A percentile compares a stretch with the other conserved stretches of the same genome.
Evolutionary conservation across 495 filamentous ascomycete genomes (phyloP).

Genomic region (Staphylotrichum longicolle): DNA sequence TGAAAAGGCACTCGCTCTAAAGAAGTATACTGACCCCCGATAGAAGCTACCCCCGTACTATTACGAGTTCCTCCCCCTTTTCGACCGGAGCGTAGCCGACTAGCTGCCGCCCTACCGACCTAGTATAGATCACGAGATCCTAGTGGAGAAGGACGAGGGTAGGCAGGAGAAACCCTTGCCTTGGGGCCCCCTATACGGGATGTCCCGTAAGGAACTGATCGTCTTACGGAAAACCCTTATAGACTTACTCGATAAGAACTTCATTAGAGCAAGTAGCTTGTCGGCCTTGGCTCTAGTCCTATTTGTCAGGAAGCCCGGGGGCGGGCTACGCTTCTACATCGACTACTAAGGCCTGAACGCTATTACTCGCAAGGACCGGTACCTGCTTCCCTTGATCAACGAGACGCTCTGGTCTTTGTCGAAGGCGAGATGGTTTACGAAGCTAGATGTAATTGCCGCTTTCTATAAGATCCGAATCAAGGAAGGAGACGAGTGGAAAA

Average conservation of each 20-base stretch:
- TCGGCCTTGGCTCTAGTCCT: conserved; percentile 34
- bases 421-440: conserved; percentile 41
- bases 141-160: neutral
- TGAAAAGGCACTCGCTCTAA: conserved; percentile 1
- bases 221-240: conserved; percentile 14
- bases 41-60: neutral
- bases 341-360: conserved; percentile 47
- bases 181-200: conserved; percentile 24
- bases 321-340: conserved; percentile 42
- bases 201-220: conserved; percentile 31
- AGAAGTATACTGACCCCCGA: neutral
- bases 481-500: conserved; percentile 32
- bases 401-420: conserved; percentile 38
- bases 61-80: neutral
- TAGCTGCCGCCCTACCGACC: neutral
- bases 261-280: conserved; percentile 11
- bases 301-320: conserved; percentile 37
- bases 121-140: neutral
- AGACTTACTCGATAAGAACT: conserved; percentile 17
- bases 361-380: conserved; percentile 43
- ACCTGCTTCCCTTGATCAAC: conserved; percentile 47
- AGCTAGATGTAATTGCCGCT: conserved; percentile 36
- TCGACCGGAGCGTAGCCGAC: neutral
- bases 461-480: conserved; percentile 30
- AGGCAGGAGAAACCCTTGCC: neutral